phyloP scores from a whole-genome alignment of 768 basidiomycete species.

The Lentinus brumalis region DNA sequence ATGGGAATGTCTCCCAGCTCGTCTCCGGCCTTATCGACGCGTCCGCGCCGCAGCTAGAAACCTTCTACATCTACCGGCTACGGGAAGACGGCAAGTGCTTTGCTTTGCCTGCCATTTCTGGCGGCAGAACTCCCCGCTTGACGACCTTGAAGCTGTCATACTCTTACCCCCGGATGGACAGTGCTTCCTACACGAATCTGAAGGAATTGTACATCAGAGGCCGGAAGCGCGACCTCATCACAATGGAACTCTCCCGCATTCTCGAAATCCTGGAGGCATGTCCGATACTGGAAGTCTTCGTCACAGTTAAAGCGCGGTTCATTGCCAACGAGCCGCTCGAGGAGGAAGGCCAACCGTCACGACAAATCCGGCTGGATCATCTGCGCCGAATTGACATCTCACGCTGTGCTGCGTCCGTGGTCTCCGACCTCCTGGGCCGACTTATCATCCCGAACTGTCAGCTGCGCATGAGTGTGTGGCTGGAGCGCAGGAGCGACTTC shows the following conservation, averaged over 20 bases:
- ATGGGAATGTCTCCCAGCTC: slow-evolving; percentile 18
- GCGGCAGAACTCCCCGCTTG: slow-evolving; percentile 24
- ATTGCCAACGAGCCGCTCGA: slow-evolving; percentile 20
- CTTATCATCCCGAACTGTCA: slow-evolving; percentile 29
- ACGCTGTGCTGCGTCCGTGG: slow-evolving; percentile 22
- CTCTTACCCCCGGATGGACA: slow-evolving; percentile 20
- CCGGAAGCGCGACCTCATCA: slow-evolving; percentile 25
- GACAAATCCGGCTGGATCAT: slow-evolving; percentile 23
- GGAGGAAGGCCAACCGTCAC: slow-evolving; percentile 4
- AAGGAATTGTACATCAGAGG: slow-evolving; percentile 26
- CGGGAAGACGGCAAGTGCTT: slow-evolving; percentile 19
- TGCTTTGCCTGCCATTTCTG: slow-evolving; percentile 26
- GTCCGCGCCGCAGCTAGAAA: slow-evolving; percentile 27
- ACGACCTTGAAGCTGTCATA: slow-evolving; percentile 24
- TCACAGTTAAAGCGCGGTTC: slow-evolving; percentile 25
- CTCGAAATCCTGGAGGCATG: slow-evolving; percentile 28
- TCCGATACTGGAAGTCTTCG: slow-evolving; percentile 25
- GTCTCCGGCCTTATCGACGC: slow-evolving; percentile 21
- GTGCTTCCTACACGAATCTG: slow-evolving; percentile 20
- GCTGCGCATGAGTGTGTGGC: slow-evolving; percentile 25
- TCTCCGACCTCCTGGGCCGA: slow-evolving; percentile 21
- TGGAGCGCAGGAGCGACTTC: slow-evolving; percentile 27
- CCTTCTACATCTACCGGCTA: slow-evolving; percentile 25
- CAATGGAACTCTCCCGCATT: slow-evolving; percentile 24
- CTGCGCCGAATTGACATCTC: slow-evolving; percentile 26